These are phyloP conservation scores for Leptographium lundbergii DNA, from an alignment of 2,329 filamentous ascomycete genomes.

Conservation along the genomic window DNA sequence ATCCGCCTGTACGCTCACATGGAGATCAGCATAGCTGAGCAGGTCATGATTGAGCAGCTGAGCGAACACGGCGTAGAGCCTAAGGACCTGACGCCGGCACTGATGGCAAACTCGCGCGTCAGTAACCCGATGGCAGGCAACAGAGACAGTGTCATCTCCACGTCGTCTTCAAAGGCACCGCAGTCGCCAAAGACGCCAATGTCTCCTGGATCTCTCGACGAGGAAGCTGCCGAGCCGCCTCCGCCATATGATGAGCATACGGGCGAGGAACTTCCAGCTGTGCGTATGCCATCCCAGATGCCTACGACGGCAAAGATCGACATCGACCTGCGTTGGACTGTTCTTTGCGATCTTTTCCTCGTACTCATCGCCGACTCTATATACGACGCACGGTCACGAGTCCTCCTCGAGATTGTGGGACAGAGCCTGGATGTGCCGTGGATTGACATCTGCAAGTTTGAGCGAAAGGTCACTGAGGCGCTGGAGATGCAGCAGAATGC, in stretches of 20 bases:
- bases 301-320: slow-evolving; percentile 75
- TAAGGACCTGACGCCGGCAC: slow-evolving; percentile 65
- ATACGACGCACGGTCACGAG: slow-evolving; percentile 81
- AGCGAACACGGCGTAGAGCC: slow-evolving; percentile 84
- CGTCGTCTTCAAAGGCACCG: not conserved
- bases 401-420: slow-evolving; percentile 72
- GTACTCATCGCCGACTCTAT: slow-evolving; percentile 91
- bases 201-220: slow-evolving; percentile 8
- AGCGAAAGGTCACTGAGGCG: slow-evolving; percentile 92
- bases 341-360: slow-evolving; percentile 89
- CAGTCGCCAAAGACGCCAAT: not conserved
- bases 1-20: slow-evolving; percentile 87
- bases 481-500: slow-evolving; percentile 95
- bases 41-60: slow-evolving; percentile 97
- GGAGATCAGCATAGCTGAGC: slow-evolving; percentile 84
- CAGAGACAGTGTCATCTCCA: slow-evolving; percentile 16
- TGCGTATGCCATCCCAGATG: slow-evolving; percentile 72
- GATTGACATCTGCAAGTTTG: slow-evolving; percentile 91
- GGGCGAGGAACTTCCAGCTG: slow-evolving; percentile 61
- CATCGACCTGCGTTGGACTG: slow-evolving; percentile 93
- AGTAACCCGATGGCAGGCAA: slow-evolving; percentile 71
- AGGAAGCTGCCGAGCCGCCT: slow-evolving; percentile 40
- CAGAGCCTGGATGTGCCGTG: slow-evolving; percentile 69
- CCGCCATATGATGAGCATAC: slow-evolving; percentile 51
- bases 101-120: slow-evolving; percentile 87